A percentile compares a stretch with the other conserved stretches of the same genome.
phyloP scores from a whole-genome alignment of 495 filamentous ascomycete species.

The Penicillium maclennaniae region DNA sequence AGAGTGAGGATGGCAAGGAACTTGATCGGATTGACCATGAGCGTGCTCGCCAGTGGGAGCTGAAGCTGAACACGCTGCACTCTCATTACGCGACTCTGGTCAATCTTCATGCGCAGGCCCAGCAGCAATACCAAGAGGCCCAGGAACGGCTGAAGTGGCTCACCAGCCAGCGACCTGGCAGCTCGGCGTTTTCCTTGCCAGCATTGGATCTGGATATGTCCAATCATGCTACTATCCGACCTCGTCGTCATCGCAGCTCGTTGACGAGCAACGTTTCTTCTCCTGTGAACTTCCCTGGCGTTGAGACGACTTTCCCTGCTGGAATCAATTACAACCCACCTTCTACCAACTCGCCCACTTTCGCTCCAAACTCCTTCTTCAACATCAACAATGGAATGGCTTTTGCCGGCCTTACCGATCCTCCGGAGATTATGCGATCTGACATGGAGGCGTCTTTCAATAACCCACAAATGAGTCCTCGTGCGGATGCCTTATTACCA shows the following conservation, averaged over 20 bases:
- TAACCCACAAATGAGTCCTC: constrained; percentile 74
- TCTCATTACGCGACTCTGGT: constrained; percentile 49
- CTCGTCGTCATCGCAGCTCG: constrained; percentile 47
- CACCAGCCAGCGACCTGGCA: constrained; percentile 39
- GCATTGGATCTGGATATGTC: constrained; percentile 41
- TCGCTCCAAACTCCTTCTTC: constrained; percentile 49
- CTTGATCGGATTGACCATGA: constrained; percentile 52
- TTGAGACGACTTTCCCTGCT: constrained; percentile 36
- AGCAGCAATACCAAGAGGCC: constrained; percentile 51
- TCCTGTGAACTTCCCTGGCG: constrained; percentile 38
- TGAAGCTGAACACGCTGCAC: constrained; percentile 45
- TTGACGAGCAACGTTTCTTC: constrained; percentile 48
- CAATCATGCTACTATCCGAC: constrained; percentile 40
- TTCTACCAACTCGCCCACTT: constrained; percentile 48
- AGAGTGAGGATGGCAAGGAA: constrained; percentile 49
- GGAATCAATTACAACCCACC: constrained; percentile 42
- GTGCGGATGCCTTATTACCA: constrained; percentile 71
- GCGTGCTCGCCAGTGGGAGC: constrained; percentile 54
- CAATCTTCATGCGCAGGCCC: constrained; percentile 45
- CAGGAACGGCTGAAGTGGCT: constrained; percentile 51
- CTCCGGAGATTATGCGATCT: constrained; percentile 35
- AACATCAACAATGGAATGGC: constrained; percentile 58
- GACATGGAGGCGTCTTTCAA: constrained; percentile 49
- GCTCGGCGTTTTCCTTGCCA: constrained; percentile 43
- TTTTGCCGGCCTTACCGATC: constrained; percentile 36